phyloP scores from a whole-genome alignment of 805 yeast species.

The Ogataea minuta region DNA sequence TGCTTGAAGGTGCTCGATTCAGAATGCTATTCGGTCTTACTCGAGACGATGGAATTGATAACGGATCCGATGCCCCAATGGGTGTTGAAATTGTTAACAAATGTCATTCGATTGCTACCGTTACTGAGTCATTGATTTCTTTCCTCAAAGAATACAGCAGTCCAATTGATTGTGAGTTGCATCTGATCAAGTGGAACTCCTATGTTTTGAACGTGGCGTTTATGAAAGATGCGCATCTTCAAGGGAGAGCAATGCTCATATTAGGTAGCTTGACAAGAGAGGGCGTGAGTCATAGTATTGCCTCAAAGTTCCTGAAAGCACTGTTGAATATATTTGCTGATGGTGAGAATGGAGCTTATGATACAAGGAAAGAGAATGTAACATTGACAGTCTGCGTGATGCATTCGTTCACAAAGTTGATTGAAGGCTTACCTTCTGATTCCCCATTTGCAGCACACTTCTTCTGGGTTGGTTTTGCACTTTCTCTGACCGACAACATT shows the following conservation, averaged over 20 bases:
- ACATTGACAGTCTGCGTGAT: conserved; percentile 39
- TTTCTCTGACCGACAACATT: conserved; percentile 27
- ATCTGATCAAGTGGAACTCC: conserved; percentile 67
- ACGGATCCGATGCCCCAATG: conserved; percentile 26
- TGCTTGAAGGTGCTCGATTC: conserved; percentile 59
- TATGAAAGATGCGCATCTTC: conserved; percentile 53
- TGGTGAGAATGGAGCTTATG: conserved; percentile 20
- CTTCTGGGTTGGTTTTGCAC: conserved; percentile 44
- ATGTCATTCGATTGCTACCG: conserved; percentile 51
- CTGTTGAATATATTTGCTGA: conserved; percentile 30
- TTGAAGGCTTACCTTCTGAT: conserved; percentile 45
- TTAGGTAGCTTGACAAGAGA: conserved; percentile 65
- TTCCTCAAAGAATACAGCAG: conserved; percentile 51
- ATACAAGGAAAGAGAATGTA: conserved; percentile 9
- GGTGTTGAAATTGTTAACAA: conserved; percentile 39
- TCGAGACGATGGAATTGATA: conserved; percentile 44
- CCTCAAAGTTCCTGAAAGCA: conserved; percentile 21
- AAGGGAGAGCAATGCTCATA: conserved; percentile 64
- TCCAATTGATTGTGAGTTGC: conserved; percentile 45
- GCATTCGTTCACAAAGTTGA: conserved; percentile 46
- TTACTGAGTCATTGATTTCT: conserved; percentile 53
- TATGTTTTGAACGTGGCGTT: conserved; percentile 63
- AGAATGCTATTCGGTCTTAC: conserved; percentile 69
- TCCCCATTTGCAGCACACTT: conserved; percentile 47
- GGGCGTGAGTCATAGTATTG: conserved; percentile 60